Conservation (phyloP, 164 flowering plant species). For the Warburgia ugandensis region DNA sequence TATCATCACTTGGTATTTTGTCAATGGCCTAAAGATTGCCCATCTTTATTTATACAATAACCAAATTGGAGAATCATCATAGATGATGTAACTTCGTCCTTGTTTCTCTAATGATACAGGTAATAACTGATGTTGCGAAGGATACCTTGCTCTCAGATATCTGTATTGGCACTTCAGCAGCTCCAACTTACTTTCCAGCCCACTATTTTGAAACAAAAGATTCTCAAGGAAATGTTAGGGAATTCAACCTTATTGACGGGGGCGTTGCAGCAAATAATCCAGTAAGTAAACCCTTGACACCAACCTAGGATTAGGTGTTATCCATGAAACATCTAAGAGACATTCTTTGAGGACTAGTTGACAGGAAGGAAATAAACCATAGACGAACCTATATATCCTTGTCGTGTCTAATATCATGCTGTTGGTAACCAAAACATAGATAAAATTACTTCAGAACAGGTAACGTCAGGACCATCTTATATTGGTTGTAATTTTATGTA, state of each 20-base stretch:
- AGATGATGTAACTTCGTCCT: not conserved
- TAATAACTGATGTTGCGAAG: conserved; percentile 1
- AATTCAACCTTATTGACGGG: conserved; percentile 13
- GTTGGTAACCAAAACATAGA: too few species aligned
- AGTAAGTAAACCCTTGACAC: not conserved
- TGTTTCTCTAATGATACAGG: not conserved
- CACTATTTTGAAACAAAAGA: conserved; percentile 12
- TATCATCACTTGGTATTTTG: not conserved
- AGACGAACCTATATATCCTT: too few species aligned
- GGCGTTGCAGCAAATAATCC: conserved; percentile 14
- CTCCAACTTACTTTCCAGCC: conserved; percentile 11
- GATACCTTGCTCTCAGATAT: conserved; percentile 14
- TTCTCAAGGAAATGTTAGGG: conserved; percentile 4
- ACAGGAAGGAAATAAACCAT: too few species aligned
- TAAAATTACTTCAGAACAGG: too few species aligned
- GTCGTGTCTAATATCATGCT: too few species aligned
- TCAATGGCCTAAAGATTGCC: not conserved
- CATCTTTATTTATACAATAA: not conserved
- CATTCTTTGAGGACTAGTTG: too few species aligned
- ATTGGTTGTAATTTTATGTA: too few species aligned
- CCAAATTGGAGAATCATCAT: not conserved
- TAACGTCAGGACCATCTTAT: too few species aligned
- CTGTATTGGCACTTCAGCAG: conserved; percentile 14
- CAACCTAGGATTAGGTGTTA: too few species aligned
- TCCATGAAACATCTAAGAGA: too few species aligned